A percentile compares a stretch with the other conserved stretches of the same genome.
These are phyloP conservation scores for Phytophthora nicotianae DNA, from an alignment of 352 stramenopile species.

Conservation along the genomic window DNA sequence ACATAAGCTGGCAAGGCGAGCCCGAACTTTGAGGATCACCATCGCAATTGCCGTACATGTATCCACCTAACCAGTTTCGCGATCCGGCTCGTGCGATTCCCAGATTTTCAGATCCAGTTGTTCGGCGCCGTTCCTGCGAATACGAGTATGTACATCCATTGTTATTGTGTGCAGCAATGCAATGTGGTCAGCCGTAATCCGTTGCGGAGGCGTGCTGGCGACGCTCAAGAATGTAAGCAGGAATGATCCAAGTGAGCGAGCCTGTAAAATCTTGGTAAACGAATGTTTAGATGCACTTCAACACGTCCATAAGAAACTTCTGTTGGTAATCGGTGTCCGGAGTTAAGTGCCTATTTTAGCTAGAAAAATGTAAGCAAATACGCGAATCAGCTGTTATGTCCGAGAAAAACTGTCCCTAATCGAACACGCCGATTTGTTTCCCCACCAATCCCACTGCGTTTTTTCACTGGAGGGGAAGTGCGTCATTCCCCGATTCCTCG, in stretches of 20 bases:
- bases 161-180: neutral
- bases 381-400: conserved; percentile 2
- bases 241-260: too few relatives aligned
- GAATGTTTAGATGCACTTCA: conserved; percentile 29
- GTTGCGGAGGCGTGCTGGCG: neutral
- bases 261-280: conserved; percentile 7
- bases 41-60: neutral
- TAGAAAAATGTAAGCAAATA: neutral
- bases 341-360: neutral
- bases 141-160: neutral
- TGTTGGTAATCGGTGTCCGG: neutral
- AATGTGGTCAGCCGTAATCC: neutral
- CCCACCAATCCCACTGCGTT: conserved; percentile 9
- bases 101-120: neutral
- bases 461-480: conserved; percentile 28
- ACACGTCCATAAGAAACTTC: conserved; percentile 26
- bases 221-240: too few relatives aligned
- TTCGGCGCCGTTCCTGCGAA: neutral
- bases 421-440: conserved; percentile 32
- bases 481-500: conserved; percentile 26
- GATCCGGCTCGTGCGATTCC: conserved; percentile 1
- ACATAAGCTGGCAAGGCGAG: too few relatives aligned
- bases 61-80: neutral
- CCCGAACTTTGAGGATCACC: neutral
- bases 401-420: conserved; percentile 2